Base-by-base conservation (phyloP, 345 rosid genomes). In the Eucalyptus lansdowneana region DNA sequence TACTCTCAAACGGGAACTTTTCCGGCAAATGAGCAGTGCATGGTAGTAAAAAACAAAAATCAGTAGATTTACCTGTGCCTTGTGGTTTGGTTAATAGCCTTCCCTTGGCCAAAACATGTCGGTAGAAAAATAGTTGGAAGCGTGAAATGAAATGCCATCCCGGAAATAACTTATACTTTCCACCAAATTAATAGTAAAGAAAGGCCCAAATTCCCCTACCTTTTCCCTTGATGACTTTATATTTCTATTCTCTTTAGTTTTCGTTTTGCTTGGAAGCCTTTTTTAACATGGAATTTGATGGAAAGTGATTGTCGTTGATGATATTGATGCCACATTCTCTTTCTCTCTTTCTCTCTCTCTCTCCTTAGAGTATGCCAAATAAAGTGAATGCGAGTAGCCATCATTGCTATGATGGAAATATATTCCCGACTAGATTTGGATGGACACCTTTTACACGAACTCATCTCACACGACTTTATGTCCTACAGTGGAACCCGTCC, bases 391-490 rank as follows among this genome's bases (percentile, higher is more conserved):
- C 44, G 90, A 89, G 88, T 24, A 86, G 94, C 86, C 95, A 93
- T 94, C 94, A 94, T 93, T 93, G 95, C 91, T 87, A 60, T 69
- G 90, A 92, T 93, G 92, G 95, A 93, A 92, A 93, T 60, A 80
- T 93, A 92, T 92, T 94, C 94, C 91, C 93, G 93, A 91, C 91
- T 91, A 92, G 92, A 93, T 94, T 91, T 92, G 60, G 76, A 90
- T 45, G 89, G 90, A 89, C 80, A 42, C 86, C 50, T 90, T 89
- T 89, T 88, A 90, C 92, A 90, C 51, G 72, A 76, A 88, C 76
- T 89, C 90, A 90, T 89, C 93, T 92, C 90, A 80, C 91, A 90
- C 92, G 91, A 93, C 87, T 76, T 76, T 76, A 76, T 76, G 47
- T 22, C 47, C 85, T 40, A 37, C 47, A 76, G 85, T 76, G 27